phyloP scores from a whole-genome alignment of 257 asterid species.

The Solanum neorickii region DNA sequence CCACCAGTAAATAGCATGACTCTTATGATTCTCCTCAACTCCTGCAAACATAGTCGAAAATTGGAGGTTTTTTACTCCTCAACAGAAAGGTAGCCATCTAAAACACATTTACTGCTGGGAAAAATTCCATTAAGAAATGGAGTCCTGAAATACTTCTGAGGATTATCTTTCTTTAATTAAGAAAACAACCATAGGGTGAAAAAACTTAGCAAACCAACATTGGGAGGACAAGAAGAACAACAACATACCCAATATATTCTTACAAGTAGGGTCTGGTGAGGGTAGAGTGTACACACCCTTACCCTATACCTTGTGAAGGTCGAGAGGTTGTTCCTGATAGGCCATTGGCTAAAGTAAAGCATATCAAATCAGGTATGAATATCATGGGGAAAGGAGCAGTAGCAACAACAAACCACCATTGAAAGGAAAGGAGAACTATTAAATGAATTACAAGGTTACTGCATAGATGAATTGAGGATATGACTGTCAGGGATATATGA shows the following conservation, averaged over 20 bases:
- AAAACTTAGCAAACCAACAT: background rate
- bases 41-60: conserved; percentile 19
- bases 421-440: background rate
- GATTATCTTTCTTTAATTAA: background rate
- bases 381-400: background rate
- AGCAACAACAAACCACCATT: background rate
- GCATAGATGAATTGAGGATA: background rate
- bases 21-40: conserved; percentile 37
- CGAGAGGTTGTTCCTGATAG: background rate
- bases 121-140: background rate
- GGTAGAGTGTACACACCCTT: background rate
- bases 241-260: background rate
- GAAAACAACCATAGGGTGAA: background rate
- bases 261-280: background rate
- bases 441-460: background rate
- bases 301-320: background rate
- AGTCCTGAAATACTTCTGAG: background rate
- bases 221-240: background rate
- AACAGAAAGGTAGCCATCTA: background rate
- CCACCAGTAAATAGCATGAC: conserved; percentile 66
- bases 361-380: background rate
- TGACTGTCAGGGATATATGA: background rate
- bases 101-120: background rate
- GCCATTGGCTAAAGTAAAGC: background rate
- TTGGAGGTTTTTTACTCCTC: background rate